Percentiles rank a stretch among this genome's conserved stretches.
These are phyloP conservation scores for Trichoderma oligosporum DNA, from an alignment of 2,329 filamentous ascomycete genomes.

Conservation along the genomic window DNA sequence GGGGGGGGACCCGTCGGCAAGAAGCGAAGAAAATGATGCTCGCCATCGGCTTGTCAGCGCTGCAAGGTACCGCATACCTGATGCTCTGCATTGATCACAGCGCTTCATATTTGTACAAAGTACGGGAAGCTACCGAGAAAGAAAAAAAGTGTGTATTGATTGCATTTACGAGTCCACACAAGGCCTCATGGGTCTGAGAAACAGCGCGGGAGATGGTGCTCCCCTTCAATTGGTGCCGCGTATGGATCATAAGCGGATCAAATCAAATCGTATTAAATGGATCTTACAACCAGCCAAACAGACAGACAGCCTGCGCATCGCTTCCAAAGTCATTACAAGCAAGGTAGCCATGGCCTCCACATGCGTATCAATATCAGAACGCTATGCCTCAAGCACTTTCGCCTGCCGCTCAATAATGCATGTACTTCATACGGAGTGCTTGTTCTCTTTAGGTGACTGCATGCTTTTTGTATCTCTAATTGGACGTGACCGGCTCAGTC, in stretches of 20 bases:
- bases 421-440: background rate
- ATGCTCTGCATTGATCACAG: background rate
- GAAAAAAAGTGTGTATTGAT: too few relatives aligned
- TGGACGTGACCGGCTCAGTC: conserved; percentile 9
- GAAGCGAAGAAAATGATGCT: conserved; percentile 15
- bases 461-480: background rate
- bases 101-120: background rate
- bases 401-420: background rate
- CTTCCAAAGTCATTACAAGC: background rate
- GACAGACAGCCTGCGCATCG: background rate
- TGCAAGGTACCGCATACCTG: background rate
- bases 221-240: background rate
- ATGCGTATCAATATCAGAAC: background rate
- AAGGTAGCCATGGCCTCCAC: background rate
- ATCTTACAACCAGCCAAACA: background rate
- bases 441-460: background rate
- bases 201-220: background rate
- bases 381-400: conserved; percentile 10
- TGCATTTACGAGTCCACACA: background rate
- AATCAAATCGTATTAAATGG: background rate
- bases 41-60: background rate
- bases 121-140: background rate
- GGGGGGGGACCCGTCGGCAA: background rate
- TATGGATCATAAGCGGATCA: background rate
- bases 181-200: background rate